Conservation (phyloP, 495 filamentous ascomycete genomes). For the Venustampulla echinocandica region DNA sequence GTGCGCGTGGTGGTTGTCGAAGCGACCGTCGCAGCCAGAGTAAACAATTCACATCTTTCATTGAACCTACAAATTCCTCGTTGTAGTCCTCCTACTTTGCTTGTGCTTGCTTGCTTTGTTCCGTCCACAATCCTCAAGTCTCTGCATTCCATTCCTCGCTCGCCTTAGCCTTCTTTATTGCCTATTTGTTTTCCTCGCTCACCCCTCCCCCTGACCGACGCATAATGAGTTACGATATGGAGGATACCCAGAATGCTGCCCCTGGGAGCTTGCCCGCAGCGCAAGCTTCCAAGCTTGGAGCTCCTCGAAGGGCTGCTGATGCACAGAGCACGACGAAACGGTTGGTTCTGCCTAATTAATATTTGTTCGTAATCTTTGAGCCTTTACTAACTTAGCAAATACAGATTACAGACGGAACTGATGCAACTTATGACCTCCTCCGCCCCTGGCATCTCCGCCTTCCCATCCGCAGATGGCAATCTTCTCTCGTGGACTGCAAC, state of each 20-base stretch:
- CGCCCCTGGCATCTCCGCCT: slow-evolving; percentile 89
- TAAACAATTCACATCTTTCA: slow-evolving; percentile 1
- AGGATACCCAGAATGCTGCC: slow-evolving; percentile 65
- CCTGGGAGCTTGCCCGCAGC: slow-evolving; percentile 44
- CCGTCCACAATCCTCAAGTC: neutral
- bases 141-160: neutral
- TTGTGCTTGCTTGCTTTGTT: slow-evolving; percentile 5
- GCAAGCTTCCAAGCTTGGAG: slow-evolving; percentile 49
- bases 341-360: slow-evolving; percentile 33
- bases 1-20: too few relatives aligned
- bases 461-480: slow-evolving; percentile 84
- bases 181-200: slow-evolving; percentile 4
- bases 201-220: neutral
- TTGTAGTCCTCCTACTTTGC: too few relatives aligned
- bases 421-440: slow-evolving; percentile 97
- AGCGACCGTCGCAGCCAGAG: neutral
- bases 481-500: slow-evolving; percentile 88
- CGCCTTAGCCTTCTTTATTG: neutral
- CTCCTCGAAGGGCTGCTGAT: slow-evolving; percentile 45
- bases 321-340: slow-evolving; percentile 73
- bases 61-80: slow-evolving; percentile 4
- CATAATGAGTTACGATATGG: slow-evolving; percentile 32
- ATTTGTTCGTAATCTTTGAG: slow-evolving; percentile 13
- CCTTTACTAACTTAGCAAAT: slow-evolving; percentile 47
- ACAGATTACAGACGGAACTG: slow-evolving; percentile 93